Evolutionary conservation across 495 filamentous ascomycete genomes (phyloP), one percentile per base, ranked within the genome.

Genomic region (Daldinia grandis): DNA sequence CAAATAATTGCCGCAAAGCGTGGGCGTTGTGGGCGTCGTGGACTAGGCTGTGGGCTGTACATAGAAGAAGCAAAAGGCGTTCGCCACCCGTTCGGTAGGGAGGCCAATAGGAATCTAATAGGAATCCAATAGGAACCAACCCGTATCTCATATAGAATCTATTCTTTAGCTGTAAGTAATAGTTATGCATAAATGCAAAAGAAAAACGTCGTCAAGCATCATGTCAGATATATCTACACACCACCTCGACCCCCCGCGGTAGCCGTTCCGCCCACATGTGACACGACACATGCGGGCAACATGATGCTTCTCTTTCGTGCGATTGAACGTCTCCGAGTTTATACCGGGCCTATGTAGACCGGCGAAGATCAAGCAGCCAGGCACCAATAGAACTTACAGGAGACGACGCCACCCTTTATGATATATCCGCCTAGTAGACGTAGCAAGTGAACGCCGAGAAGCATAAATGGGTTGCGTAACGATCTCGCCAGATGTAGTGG

Each of bases 1-100:
- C 28, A 47, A 71, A 66, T 62, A 71, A 71, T 71, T 71, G 40
- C 68, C 62, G 68, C 62, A 71, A 58, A 25, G 42, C 19, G 31
- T 49, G 58, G 57, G 21, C 42, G 24, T 60, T 21, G 51, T 58
- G 42, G 47, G 58, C 21, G 1, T 31, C 24, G 57, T 33, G 27
- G 15, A 47, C 5, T 12, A 2, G 24, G 19, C 35, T 25, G 19
- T 37, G n/a, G n/a, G n/a, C n/a, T n/a, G n/a, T n/a, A n/a, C n/a
- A n/a, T n/a, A 33, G 19, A 35, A 59, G 38, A 62, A 42, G 7
- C 33, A 44, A 60, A 47, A 28, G 33, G 2, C 5, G 27, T 49
- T 37, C 47, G 19, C 53, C 19, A 51, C 28, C 15, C 15, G 17
- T 35, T 35, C 31, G 54, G n/a, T 53, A 24, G 30, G 30, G 25